Evolutionary conservation across 1,284 basidiomycete genomes (phyloP), one percentile per base, ranked within the genome.

Genomic region (Retiboletus fuscus): DNA sequence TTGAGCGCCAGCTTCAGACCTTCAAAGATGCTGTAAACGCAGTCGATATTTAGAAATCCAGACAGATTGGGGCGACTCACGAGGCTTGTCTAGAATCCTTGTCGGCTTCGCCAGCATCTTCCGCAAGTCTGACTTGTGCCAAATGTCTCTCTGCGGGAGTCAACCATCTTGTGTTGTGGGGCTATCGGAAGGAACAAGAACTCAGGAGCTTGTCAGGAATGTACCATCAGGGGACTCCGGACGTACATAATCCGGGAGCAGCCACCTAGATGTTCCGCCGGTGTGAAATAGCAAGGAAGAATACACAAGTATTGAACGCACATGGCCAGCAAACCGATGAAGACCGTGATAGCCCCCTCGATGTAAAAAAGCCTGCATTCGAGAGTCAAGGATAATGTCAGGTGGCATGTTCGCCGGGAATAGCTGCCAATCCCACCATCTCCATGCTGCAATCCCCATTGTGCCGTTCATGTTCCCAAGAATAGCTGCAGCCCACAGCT

Each of bases 61-160:
- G 20, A 20, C 26, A 44, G 39, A 47, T 5, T 44, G 39, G 41
- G 39, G 46, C 6, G 22, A 83, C 89, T 62, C 76, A 91, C 90
- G 90, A 88, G 68, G 89, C 89, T 69, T 87, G 81, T 3, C 81
- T 78, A 46, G 86, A 86, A 75, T 92, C 91, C 72, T 87, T 82
- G 73, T 93, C 91, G 0, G 90, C 89, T 81, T 92, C 92, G 3
- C 92, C 92, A n/a, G 88, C 90, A 78, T 95, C 93, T 78, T 94
- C 93, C 0, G 91, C 87, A 44, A 95, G 86, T 12, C 94, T 89
- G 1, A 89, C 88, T 77, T 92, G 91, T 3, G 93, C 93, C 12
- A 95, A 85, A n/a, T 87, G 86, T 34, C 86, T 85, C 75, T 95
- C 91, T 15, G 47, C 46, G 16, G 61, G 46, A 63, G 61, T 63